Evolutionary conservation across 2,329 filamentous ascomycete species (phyloP), one percentile per base, ranked within the genome.

Genomic region (Endoconidiophora laricicola): DNA sequence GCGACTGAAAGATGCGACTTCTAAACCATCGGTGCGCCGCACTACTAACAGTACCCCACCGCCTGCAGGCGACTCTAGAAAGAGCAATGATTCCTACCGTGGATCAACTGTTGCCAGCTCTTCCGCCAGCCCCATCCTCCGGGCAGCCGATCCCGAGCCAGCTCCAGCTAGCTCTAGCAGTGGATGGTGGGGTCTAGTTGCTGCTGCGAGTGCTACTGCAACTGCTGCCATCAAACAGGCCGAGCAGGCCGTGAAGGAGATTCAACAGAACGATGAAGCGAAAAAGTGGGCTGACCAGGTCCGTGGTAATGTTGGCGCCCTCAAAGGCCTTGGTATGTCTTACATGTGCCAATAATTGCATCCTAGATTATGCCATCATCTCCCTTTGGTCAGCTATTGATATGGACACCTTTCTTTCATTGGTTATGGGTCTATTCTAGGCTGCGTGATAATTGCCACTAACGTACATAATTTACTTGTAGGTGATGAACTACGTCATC

Each of bases 211-310:
- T 37, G 85, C 84, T 40, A 88, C 86, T 0, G 87, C 87, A 36
- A 47, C 44, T 16, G 46, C 45, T 26, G 85, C 83, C 23, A 79
- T 93, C 66, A 94, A 93, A 70, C 86, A 90, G 63, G 90, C 91
- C 44, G 88, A 95, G 66, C 86, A 82, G 6, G 83, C 88, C 0
- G 88, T 94, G 56, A 94, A 90, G 63, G 86, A 96, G 64, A 88
- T 98, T 44, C 86, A 94, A 63, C 82, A 91, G 62, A 95, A 94
- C 59, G 87, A 96, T 61, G 91, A 98, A 64, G 91, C 90, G 47
- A 88, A 90, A 69, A 84, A 86, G 63, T 98, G 90, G 87, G 86
- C 88, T 1, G 85, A 94, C 48, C 90, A 96, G 63, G 83, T 96
- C 50, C 81, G 81, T 60, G 88, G 87, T 53, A 94, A 94, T 61